Base-by-base conservation (phyloP, 495 filamentous ascomycete genomes). In the Xylaria acuta region DNA sequence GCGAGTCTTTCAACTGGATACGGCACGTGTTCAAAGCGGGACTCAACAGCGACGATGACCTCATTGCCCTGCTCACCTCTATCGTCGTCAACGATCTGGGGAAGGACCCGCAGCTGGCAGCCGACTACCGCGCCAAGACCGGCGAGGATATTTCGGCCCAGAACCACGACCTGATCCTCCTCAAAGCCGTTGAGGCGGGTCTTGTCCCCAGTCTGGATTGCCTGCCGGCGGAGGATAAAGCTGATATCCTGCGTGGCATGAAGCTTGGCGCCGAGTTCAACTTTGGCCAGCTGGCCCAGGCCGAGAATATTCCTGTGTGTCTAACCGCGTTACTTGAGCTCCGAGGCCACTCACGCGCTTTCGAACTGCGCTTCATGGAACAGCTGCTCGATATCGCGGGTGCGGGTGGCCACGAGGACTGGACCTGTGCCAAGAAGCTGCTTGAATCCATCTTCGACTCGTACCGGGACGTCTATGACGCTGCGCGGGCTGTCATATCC, bases 241-340 rank as follows among this genome's bases (percentile, higher is more conserved):
- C 72, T 30, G 75, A 80, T 58, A 32, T 87, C 43, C 74, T 87
- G 18, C 78, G 75, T n/a, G 79, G 80, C 47, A 79, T 84, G 51
- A 75, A 82, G 67, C 76, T 87, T 9, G 86, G 85, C 38, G 84
- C 84, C 0, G 82, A 80, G 0, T 82, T 89, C 72, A 84, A 84
- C 63, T 79, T 84, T 67, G 81, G 78, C 6, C 82, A 84, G 53
- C 67, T 84, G 20, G 82, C 77, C 4, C 82, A 84, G 63, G 82
- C 81, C 2, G 82, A 84, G 68, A 84, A 81, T 63, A 73, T 68
- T 3, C 82, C 82, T 0, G 80, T 71, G 32, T 76, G 64, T 27
- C 54, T 84, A 43, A 69, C 73, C 8, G 72, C 73, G 58, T 63
- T 84, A 22, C 58, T 58, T 9, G 73, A 51, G 18, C 76, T 84